Conservation (phyloP, 352 stramenopile genomes). For the Phytophthora pisi region DNA sequence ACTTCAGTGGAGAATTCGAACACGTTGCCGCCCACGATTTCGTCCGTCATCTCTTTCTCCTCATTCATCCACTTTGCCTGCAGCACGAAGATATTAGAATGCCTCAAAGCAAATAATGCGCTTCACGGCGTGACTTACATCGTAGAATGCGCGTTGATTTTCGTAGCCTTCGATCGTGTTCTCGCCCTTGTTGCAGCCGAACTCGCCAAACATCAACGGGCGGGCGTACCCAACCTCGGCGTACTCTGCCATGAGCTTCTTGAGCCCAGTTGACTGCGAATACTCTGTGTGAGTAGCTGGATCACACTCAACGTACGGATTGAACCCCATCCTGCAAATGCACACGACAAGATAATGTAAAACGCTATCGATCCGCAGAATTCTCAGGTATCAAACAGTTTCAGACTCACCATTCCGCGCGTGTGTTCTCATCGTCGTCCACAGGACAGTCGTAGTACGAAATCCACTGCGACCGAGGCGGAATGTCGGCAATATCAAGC, state of each 20-base stretch:
- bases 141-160: conserved; percentile 66
- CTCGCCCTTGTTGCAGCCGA: conserved; percentile 66
- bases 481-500: conserved; percentile 66
- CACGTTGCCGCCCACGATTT: conserved; percentile 74
- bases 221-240: conserved; percentile 46
- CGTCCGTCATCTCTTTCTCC: conserved; percentile 63
- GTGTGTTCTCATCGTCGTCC: conserved; percentile 50
- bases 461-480: conserved; percentile 56
- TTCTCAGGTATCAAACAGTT: too few species aligned
- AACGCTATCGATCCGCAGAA: too few species aligned
- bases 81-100: neutral
- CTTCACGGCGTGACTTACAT: conserved; percentile 26
- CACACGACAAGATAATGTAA: too few species aligned
- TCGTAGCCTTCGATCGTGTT: conserved; percentile 77
- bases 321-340: conserved; percentile 49
- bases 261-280: conserved; percentile 56
- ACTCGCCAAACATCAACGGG: conserved; percentile 80
- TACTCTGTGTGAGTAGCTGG: conserved; percentile 56
- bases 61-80: conserved; percentile 79
- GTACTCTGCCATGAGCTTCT: conserved; percentile 73
- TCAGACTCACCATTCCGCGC: conserved; percentile 14
- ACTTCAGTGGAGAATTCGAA: conserved; percentile 79
- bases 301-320: conserved; percentile 75
- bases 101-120: too few species aligned
- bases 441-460: conserved; percentile 75